Percentiles rank a stretch among this genome's conserved stretches.
These are phyloP conservation scores for Colletotrichum godetiae DNA, from an alignment of 2,329 filamentous ascomycete genomes.

Conservation along the genomic window DNA sequence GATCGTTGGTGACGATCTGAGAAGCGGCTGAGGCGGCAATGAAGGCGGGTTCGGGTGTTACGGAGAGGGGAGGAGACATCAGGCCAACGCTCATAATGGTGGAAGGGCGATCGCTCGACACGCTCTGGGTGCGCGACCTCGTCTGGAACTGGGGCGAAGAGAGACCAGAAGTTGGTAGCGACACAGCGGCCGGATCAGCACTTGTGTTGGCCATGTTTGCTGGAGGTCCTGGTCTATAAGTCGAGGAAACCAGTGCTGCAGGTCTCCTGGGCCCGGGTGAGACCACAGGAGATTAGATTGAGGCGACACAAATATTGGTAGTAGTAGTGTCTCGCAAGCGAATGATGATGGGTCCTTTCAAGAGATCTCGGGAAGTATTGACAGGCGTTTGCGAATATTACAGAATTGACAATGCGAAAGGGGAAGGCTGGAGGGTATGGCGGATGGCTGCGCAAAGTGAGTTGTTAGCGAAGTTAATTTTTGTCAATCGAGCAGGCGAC, in stretches of 20 bases:
- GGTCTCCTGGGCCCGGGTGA: slow-evolving; percentile 31
- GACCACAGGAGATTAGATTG: slow-evolving; percentile 35
- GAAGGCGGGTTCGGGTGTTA: slow-evolving; percentile 85
- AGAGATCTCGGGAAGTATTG: slow-evolving; percentile 13
- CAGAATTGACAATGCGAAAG: slow-evolving; percentile 33
- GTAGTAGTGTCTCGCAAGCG: slow-evolving; percentile 21
- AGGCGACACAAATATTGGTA: slow-evolving; percentile 29
- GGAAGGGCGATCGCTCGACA: slow-evolving; percentile 78
- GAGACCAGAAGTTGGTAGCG: slow-evolving; percentile 48
- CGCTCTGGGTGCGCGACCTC: slow-evolving; percentile 68
- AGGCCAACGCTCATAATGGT: slow-evolving; percentile 67
- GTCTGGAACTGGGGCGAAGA: slow-evolving; percentile 46
- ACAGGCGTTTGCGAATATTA: slow-evolving; percentile 31
- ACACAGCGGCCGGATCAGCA: slow-evolving; percentile 37
- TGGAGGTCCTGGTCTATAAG: slow-evolving; percentile 16
- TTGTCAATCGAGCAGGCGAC: slow-evolving; percentile 15
- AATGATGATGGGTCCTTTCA: slow-evolving; percentile 23
- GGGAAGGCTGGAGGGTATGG: slow-evolving; percentile 12
- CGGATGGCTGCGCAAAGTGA: slow-evolving; percentile 34
- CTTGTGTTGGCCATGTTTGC: slow-evolving; percentile 33
- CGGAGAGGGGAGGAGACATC: slow-evolving; percentile 73
- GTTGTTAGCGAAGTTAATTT: slow-evolving; percentile 23
- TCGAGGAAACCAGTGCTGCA: slow-evolving; percentile 17
- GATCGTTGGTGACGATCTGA: slow-evolving; percentile 90
- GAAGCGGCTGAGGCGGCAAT: slow-evolving; percentile 89